Base-by-base conservation (phyloP, 257 asterid species). In the Solanum piurae region DNA sequence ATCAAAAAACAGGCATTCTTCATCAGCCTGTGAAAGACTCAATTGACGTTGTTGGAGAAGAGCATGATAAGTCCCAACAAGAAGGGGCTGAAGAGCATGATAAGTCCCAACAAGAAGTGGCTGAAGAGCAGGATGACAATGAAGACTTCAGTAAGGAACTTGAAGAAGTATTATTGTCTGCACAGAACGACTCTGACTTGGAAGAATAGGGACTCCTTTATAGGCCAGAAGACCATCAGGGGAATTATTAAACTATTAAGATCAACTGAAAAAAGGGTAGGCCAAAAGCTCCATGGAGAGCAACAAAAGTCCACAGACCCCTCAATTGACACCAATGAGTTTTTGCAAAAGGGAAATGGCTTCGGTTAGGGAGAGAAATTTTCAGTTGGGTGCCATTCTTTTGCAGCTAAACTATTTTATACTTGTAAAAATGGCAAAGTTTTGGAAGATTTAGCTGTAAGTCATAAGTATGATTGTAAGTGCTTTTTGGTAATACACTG, bases 1-100 rank as follows among this genome's bases (percentile, higher is more conserved):
- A 92, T 83, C 89, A 91, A 85, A 93, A 86, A 91, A 96, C 93
- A 11, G 92, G 97, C 18, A 29, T 72, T 58, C 13, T 34, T 82
- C 89, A 46, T 73, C 84, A 9, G 31, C 86, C 86, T 42, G 83
- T 77, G 74, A 87, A 37, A 37, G 77, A 33, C 49, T 71, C 85
- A 34, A 42, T 10, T 37, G 33, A 90, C n/a, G 86, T 27, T 83
- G 89, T 76, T 40, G 52, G 38, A 23, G 37, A 79, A 27, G 21
- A 62, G 34, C 86, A 58, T 52, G 88, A 83, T 42, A 84, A 79
- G 38, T 52, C 40, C 34, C 46, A 68, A 34, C 64, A 85, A 49
- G 86, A 60, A 79, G 73, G 37, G 8, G 86, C 2, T 14, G 84
- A 74, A 52, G 27, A 5, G 34, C 86, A 58, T 27, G 88, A 76